These are phyloP conservation scores for Yarrowia sp. DNA, from an alignment of 805 yeast species.

Conservation along the genomic window DNA sequence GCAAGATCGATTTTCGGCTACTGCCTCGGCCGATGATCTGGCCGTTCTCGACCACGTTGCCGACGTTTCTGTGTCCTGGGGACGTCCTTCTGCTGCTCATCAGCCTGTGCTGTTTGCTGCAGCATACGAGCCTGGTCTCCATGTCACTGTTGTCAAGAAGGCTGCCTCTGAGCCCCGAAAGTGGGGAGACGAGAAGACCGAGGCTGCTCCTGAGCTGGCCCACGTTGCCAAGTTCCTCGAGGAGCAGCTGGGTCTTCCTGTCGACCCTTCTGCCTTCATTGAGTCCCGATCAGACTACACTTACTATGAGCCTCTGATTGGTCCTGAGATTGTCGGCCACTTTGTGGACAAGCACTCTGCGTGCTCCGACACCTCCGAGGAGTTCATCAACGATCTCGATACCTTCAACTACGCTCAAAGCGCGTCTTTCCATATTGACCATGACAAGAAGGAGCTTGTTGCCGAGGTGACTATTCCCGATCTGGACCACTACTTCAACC, in stretches of 20 bases:
- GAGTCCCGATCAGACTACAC: conserved; percentile 16
- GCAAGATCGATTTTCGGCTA: conserved; percentile 6
- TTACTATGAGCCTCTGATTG: neutral
- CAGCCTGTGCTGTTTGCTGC: conserved; percentile 9
- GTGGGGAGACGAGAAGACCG: conserved; percentile 14
- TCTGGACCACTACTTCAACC: neutral
- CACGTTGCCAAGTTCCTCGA: conserved; percentile 6
- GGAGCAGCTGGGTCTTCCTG: neutral
- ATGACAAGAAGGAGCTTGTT: conserved; percentile 15
- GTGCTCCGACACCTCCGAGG: conserved; percentile 3
- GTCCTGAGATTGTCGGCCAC: conserved; percentile 6
- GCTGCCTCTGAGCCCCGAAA: conserved; percentile 5
- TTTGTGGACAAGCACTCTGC: conserved; percentile 12
- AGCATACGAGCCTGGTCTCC: conserved; percentile 13
- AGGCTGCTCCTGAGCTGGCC: neutral
- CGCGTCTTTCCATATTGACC: conserved; percentile 5
- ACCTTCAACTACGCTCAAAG: neutral
- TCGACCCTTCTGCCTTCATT: conserved; percentile 1
- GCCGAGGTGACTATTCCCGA: conserved; percentile 6
- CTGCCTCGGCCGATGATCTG: neutral
- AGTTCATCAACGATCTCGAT: conserved; percentile 1
- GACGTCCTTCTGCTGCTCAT: neutral
- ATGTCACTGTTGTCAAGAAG: conserved; percentile 15
- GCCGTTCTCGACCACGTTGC: conserved; percentile 13
- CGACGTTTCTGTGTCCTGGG: conserved; percentile 20